Evolutionary conservation across 352 stramenopile species (phyloP), one percentile per base, ranked within the genome.

Genomic region (Pythium dissimile): DNA sequence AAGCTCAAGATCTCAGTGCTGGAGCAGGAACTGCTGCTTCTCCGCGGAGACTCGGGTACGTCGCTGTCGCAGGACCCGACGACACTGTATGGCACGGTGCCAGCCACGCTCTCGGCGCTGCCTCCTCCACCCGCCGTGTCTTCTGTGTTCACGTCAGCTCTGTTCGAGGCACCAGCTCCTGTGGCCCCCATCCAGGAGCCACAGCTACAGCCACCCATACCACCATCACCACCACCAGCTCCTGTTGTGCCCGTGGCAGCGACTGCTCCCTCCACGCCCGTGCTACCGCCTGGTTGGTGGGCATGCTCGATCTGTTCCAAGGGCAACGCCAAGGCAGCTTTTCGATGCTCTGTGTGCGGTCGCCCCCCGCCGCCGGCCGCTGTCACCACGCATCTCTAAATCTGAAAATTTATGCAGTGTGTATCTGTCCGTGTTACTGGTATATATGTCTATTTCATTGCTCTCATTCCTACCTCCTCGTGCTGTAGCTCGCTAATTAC

Each of bases 231-330:
- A 43, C 38, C 43, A 28, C 11, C 15, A 42, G n/a, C n/a, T n/a
- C n/a, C n/a, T n/a, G n/a, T n/a, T n/a, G n/a, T n/a, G n/a, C n/a
- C n/a, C n/a, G n/a, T n/a, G n/a, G n/a, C n/a, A 45, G 13, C 11
- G 5, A 20, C 3, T 27, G 5, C 41, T 4, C 18, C 54, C 8
- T 43, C 18, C 28, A 20, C 54, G 7, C 43, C 54, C 16, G 18
- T 52, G 3, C 41, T 60, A 26, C 20, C 48, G n/a, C 50, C 42
- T 2, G 35, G 59, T 4, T 67, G 62, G 16, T 94, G 84, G 84
- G 71, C 71, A n/a, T 94, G 84, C 37, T 67, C 56, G 20, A 71
- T 94, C 44, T 94, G 84, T 66, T 77, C 80, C 24, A 94, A 91
- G 55, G 62, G 70, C 11, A 94, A 94, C 53, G 26, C 34, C 20